phyloP scores from a whole-genome alignment of 495 filamentous ascomycete genomes.

The Penicillium malachiteum region DNA sequence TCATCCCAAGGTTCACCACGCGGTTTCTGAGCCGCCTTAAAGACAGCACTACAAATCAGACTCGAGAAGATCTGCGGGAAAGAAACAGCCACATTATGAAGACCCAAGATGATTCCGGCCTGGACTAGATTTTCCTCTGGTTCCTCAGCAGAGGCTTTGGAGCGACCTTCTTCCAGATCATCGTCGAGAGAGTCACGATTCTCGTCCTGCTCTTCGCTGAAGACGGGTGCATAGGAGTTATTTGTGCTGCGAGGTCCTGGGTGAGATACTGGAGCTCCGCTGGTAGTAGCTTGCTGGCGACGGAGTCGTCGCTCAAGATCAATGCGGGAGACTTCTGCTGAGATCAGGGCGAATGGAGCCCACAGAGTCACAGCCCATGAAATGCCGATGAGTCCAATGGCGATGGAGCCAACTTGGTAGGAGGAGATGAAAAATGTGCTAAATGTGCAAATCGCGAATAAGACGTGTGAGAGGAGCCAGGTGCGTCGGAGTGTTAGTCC shows the following conservation, averaged over 20 bases:
- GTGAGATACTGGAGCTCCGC: not conserved
- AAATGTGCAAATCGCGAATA: constrained; percentile 77
- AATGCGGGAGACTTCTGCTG: constrained; percentile 76
- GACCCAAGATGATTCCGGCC: constrained; percentile 83
- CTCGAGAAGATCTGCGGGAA: constrained; percentile 88
- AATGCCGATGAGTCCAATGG: constrained; percentile 77
- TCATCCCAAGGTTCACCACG: constrained; percentile 78
- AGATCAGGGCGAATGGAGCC: constrained; percentile 91
- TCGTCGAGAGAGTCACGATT: not conserved
- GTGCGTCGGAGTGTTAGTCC: constrained; percentile 81
- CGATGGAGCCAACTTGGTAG: constrained; percentile 62
- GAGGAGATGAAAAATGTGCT: constrained; percentile 73
- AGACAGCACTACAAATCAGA: constrained; percentile 75
- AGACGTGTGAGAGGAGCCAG: constrained; percentile 77
- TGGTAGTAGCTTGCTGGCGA: constrained; percentile 32
- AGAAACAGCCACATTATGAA: constrained; percentile 89
- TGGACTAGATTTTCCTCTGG: constrained; percentile 47
- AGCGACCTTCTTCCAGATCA: constrained; percentile 31
- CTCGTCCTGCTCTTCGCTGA: constrained; percentile 11
- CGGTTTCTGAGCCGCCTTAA: constrained; percentile 77
- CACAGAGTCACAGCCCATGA: constrained; percentile 87
- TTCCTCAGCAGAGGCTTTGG: constrained; percentile 14
- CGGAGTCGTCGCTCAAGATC: constrained; percentile 65
- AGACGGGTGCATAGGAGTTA: constrained; percentile 8
- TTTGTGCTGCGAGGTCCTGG: constrained; percentile 1